Conservation (phyloP, 768 basidiomycete species). For the Podaxis pistillaris region DNA sequence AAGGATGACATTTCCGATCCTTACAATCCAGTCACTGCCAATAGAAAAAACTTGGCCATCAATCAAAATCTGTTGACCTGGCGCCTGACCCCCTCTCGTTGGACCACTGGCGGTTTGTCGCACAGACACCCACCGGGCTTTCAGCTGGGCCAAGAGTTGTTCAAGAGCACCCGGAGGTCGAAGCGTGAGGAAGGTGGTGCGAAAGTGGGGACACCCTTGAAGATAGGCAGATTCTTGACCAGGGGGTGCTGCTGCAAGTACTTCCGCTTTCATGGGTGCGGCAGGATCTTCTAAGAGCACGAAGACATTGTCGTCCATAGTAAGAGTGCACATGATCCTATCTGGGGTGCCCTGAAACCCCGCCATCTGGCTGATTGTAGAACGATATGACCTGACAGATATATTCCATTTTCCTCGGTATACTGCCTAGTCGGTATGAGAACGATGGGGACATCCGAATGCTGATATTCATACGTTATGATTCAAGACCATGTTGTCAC, state of each 20-base stretch:
- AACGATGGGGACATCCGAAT: conserved; percentile 12
- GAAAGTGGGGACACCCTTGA: conserved; percentile 62
- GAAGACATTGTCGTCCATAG: conserved; percentile 80
- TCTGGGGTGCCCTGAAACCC: conserved; percentile 53
- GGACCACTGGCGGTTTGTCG: conserved; percentile 39
- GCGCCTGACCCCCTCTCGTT: conserved; percentile 33
- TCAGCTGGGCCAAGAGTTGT: conserved; percentile 68
- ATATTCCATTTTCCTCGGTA: conserved; percentile 67
- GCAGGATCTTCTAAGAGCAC: conserved; percentile 75
- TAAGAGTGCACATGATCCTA: conserved; percentile 71
- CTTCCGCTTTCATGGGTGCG: conserved; percentile 66
- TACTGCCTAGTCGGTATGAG: conserved; percentile 45
- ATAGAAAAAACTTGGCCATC: conserved; percentile 76
- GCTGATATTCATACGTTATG: conserved; percentile 50
- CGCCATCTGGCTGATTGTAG: conserved; percentile 58
- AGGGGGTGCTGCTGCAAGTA: conserved; percentile 43
- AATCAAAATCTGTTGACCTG: conserved; percentile 58
- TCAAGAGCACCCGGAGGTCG: conserved; percentile 74
- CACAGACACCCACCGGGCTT: conserved; percentile 74
- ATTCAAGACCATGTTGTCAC: conserved; percentile 66
- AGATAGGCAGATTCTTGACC: conserved; percentile 40
- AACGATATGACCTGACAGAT: conserved; percentile 71
- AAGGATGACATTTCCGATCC: conserved; percentile 74
- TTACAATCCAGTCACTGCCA: conserved; percentile 79
- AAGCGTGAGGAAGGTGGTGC: conserved; percentile 75